Conservation (phyloP, 768 basidiomycete species). For the Lyophyllum shimeji region DNA sequence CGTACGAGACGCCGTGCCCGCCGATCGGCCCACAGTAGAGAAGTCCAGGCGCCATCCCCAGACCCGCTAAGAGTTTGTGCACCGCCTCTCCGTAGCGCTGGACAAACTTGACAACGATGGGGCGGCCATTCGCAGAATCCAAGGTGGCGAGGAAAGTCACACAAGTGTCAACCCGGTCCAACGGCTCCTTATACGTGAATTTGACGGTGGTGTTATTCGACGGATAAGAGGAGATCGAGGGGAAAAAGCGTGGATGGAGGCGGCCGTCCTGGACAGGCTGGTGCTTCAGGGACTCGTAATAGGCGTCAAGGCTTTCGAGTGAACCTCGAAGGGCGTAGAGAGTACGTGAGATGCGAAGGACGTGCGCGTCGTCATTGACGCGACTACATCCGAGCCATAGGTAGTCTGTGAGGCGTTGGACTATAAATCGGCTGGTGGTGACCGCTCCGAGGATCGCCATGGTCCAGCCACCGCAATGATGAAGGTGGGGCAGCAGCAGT, state of each 20-base stretch:
- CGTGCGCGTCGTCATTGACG: slow-evolving; percentile 18
- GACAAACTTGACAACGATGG: slow-evolving; percentile 9
- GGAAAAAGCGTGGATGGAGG: slow-evolving; percentile 22
- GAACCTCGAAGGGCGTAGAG: slow-evolving; percentile 24
- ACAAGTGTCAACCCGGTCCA: slow-evolving; percentile 1
- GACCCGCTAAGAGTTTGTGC: slow-evolving; percentile 23
- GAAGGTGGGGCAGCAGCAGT: slow-evolving; percentile 30
- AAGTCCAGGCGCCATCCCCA: slow-evolving; percentile 22
- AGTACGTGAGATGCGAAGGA: slow-evolving; percentile 16
- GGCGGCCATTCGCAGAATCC: background rate
- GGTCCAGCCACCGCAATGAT: slow-evolving; percentile 30
- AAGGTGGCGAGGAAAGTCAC: slow-evolving; percentile 9
- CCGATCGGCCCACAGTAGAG: slow-evolving; percentile 19
- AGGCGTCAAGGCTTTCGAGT: slow-evolving; percentile 11
- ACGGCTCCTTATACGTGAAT: slow-evolving; percentile 1
- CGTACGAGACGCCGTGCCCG: slow-evolving; percentile 1
- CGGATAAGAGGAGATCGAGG: slow-evolving; percentile 13
- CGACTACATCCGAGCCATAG: slow-evolving; percentile 26
- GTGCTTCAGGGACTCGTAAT: slow-evolving; percentile 18
- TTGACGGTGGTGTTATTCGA: background rate
- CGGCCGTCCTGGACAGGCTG: background rate
- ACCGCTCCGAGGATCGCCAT: slow-evolving; percentile 32
- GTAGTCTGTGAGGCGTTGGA: slow-evolving; percentile 34
- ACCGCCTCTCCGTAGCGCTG: slow-evolving; percentile 22
- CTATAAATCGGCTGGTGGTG: slow-evolving; percentile 21